These are phyloP conservation scores for Azolla pinnata DNA, from an alignment of 75 land plant species.

Conservation along the genomic window DNA sequence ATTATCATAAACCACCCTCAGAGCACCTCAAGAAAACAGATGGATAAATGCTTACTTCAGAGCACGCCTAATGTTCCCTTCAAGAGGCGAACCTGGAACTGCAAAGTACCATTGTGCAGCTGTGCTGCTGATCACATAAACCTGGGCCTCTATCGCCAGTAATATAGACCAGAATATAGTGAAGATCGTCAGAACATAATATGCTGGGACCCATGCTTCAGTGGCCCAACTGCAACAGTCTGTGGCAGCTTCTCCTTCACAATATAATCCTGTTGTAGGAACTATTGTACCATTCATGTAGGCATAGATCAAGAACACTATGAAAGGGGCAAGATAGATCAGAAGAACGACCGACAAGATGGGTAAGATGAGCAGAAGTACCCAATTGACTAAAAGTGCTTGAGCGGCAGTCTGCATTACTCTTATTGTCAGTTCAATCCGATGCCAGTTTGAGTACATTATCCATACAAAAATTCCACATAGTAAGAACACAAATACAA, in stretches of 20 bases:
- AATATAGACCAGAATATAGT: slow-evolving; percentile 66
- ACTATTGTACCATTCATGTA: slow-evolving; percentile 60
- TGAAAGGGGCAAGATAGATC: slow-evolving; percentile 50
- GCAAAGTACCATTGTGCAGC: slow-evolving; percentile 92
- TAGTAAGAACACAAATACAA: slow-evolving; percentile 52
- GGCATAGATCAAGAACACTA: slow-evolving; percentile 63
- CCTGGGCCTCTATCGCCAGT: slow-evolving; percentile 58
- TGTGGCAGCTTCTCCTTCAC: slow-evolving; percentile 32
- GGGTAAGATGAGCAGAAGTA: slow-evolving; percentile 56
- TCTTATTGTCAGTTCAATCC: slow-evolving; percentile 65
- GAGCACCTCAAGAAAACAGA: no score
- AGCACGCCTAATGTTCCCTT: slow-evolving; percentile 45
- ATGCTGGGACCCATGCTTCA: slow-evolving; percentile 82
- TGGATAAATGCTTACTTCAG: slow-evolving; percentile 79
- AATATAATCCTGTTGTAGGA: slow-evolving; percentile 12
- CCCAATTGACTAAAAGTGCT: slow-evolving; percentile 52
- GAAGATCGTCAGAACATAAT: slow-evolving; percentile 58
- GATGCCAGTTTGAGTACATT: slow-evolving; percentile 61
- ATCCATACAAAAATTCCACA: slow-evolving; percentile 70
- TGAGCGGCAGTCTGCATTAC: slow-evolving; percentile 54
- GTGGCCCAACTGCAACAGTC: slow-evolving; percentile 73
- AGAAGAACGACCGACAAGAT: slow-evolving; percentile 34
- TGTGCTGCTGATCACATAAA: slow-evolving; percentile 78
- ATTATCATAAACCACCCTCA: no score
- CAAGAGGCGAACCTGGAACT: slow-evolving; percentile 29